Percentiles rank a stretch among this genome's conserved stretches.
These are phyloP conservation scores for Colletotrichum falcatum DNA, from an alignment of 2,329 filamentous ascomycete species.

Conservation along the genomic window DNA sequence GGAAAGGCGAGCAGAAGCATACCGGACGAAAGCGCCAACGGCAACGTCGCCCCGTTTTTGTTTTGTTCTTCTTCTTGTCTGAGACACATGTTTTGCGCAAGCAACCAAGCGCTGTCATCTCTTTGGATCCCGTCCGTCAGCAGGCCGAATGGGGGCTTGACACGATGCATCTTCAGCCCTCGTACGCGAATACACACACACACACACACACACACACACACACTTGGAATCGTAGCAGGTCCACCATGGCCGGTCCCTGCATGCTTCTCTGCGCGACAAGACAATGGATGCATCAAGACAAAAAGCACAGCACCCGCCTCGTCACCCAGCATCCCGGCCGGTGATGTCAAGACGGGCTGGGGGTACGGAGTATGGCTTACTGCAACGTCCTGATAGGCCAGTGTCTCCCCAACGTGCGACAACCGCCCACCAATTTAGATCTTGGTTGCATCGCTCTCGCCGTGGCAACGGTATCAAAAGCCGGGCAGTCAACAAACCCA, in stretches of 20 bases:
- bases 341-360: slow-evolving; percentile 34
- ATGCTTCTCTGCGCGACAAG: background rate
- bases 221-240: too few species aligned
- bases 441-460: slow-evolving; percentile 27
- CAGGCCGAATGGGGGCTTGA: slow-evolving; percentile 1
- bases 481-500: slow-evolving; percentile 34
- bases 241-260: slow-evolving; percentile 16
- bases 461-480: slow-evolving; percentile 35
- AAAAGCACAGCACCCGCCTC: background rate
- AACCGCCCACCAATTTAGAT: slow-evolving; percentile 17
- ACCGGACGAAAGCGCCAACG: slow-evolving; percentile 28
- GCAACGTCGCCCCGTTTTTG: slow-evolving; percentile 12
- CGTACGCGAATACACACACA: background rate
- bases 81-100: slow-evolving; percentile 32
- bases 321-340: slow-evolving; percentile 24
- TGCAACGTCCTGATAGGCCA: slow-evolving; percentile 37
- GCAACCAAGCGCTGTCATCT: slow-evolving; percentile 18
- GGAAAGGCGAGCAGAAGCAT: background rate
- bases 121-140: slow-evolving; percentile 5
- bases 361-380: slow-evolving; percentile 14
- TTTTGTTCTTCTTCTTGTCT: slow-evolving; percentile 11
- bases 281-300: slow-evolving; percentile 13
- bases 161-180: slow-evolving; percentile 5
- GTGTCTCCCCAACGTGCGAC: slow-evolving; percentile 36
- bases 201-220: too few species aligned